Evolutionary conservation across 2,329 filamentous ascomycete genomes (phyloP).

Genomic region (Emmonsiellopsis sp.): DNA sequence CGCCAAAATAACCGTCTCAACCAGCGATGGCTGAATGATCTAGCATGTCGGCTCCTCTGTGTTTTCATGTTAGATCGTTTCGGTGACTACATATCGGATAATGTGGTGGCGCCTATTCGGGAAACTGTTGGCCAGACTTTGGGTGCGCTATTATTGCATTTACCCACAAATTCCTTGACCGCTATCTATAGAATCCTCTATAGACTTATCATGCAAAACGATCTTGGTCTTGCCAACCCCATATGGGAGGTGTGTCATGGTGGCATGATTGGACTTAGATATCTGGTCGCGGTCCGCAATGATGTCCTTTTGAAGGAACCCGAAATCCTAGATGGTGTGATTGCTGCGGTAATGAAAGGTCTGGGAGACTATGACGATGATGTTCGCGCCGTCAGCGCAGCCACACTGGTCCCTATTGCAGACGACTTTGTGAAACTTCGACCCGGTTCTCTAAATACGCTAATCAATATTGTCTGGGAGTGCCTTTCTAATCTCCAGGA

Average conservation of each 20-base stretch:
- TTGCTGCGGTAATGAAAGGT: conserved; percentile 89
- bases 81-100: conserved; percentile 95
- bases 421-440: conserved; percentile 87
- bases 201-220: conserved; percentile 83
- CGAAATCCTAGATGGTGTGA: conserved; percentile 83
- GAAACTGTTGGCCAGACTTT: conserved; percentile 93
- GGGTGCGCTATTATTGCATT: conserved; percentile 76
- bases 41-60: conserved; percentile 88
- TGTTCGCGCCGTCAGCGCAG: conserved; percentile 90
- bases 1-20: conserved; percentile 72
- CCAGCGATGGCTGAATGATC: conserved; percentile 79
- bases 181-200: conserved; percentile 77
- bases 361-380: conserved; percentile 87
- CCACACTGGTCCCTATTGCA: conserved; percentile 93
- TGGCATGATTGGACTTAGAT: conserved; percentile 92
- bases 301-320: conserved; percentile 78
- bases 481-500: conserved; percentile 95
- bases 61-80: conserved; percentile 97
- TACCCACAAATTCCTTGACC: conserved; percentile 69
- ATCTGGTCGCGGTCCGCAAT: conserved; percentile 89
- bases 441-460: conserved; percentile 62
- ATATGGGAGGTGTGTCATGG: conserved; percentile 95
- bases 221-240: conserved; percentile 61
- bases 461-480: conserved; percentile 95
- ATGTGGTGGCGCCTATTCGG: conserved; percentile 87